phyloP scores from a whole-genome alignment of 768 basidiomycete species.

The Dendrothele bispora region DNA sequence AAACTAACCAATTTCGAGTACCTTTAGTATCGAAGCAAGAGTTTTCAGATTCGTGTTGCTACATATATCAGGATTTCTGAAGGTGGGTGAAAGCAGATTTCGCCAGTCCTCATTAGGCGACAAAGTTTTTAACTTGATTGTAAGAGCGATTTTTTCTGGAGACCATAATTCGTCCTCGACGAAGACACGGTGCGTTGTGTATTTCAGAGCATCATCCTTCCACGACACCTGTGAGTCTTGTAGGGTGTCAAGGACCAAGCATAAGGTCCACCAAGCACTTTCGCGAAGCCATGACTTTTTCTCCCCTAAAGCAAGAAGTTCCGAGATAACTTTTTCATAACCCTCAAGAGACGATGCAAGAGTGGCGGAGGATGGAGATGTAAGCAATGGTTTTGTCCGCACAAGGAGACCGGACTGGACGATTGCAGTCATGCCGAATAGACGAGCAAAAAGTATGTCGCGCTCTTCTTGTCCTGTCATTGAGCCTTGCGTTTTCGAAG shows the following conservation, averaged over 20 bases:
- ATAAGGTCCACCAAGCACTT: conserved; percentile 84
- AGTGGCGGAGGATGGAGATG: conserved; percentile 52
- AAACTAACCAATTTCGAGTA: conserved; percentile 24
- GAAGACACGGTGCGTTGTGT: conserved; percentile 53
- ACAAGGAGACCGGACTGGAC: conserved; percentile 84
- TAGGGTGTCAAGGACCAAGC: conserved; percentile 61
- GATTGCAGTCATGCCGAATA: conserved; percentile 87
- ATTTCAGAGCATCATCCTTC: conserved; percentile 63
- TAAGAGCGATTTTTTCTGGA: conserved; percentile 84
- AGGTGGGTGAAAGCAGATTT: conserved; percentile 61
- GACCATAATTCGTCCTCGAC: conserved; percentile 66
- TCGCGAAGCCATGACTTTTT: conserved; percentile 91
- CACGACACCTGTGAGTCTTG: conserved; percentile 62
- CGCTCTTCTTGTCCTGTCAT: conserved; percentile 92
- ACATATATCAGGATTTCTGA: conserved; percentile 74
- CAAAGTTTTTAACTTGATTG: conserved; percentile 64
- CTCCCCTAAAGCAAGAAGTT: conserved; percentile 70
- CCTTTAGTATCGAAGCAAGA: conserved; percentile 82
- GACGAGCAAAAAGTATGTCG: conserved; percentile 86
- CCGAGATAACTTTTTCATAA: conserved; percentile 57
- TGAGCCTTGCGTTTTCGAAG: conserved; percentile 69
- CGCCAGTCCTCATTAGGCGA: conserved; percentile 70
- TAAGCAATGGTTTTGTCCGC: conserved; percentile 52
- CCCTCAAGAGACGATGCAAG: conserved; percentile 55
- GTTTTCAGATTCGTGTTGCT: conserved; percentile 67